Percentiles rank a stretch among this genome's conserved stretches.
These are phyloP conservation scores for Hymenoscyphus infarciens DNA, from an alignment of 2,329 filamentous ascomycete genomes.

Conservation along the genomic window DNA sequence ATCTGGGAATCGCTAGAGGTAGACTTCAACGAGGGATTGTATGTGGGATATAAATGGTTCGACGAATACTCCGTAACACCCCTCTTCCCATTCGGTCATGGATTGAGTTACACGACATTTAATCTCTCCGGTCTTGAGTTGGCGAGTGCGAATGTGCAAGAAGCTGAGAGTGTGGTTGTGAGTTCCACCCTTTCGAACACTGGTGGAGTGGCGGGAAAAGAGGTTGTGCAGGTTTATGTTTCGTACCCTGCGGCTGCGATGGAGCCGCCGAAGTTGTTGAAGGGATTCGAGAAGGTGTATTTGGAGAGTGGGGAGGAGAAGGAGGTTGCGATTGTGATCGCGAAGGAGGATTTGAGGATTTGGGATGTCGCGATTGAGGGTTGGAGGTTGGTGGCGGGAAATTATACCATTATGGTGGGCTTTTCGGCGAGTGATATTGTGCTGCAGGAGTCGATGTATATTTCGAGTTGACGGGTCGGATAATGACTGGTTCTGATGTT, in stretches of 20 bases:
- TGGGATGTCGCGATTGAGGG: not conserved
- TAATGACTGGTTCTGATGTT: not conserved
- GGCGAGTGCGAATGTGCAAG: not conserved
- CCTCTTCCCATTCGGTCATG: conserved; percentile 59
- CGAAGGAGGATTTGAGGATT: not conserved
- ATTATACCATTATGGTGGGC: not conserved
- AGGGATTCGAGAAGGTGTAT: conserved; percentile 15
- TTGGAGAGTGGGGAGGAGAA: not conserved
- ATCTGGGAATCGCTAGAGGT: conserved; percentile 58
- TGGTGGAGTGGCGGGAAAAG: conserved; percentile 5
- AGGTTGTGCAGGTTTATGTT: conserved; percentile 19
- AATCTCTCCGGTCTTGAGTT: not conserved
- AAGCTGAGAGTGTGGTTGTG: not conserved
- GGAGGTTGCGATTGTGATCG: not conserved
- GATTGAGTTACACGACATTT: conserved; percentile 29
- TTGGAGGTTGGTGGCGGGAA: not conserved
- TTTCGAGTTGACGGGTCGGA: not conserved
- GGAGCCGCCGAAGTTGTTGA: conserved; percentile 8
- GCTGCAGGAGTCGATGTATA: not conserved
- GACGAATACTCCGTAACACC: conserved; percentile 52
- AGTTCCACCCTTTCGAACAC: not conserved
- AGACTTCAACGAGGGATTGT: conserved; percentile 60
- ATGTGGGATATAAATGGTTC: conserved; percentile 61
- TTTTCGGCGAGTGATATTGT: conserved; percentile 1
- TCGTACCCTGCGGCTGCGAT: conserved; percentile 11